Percentiles rank a stretch among this genome's conserved stretches.
Evolutionary conservation across 208 protist species (phyloP).

Genomic region (Leishmania lainsoni): DNA sequence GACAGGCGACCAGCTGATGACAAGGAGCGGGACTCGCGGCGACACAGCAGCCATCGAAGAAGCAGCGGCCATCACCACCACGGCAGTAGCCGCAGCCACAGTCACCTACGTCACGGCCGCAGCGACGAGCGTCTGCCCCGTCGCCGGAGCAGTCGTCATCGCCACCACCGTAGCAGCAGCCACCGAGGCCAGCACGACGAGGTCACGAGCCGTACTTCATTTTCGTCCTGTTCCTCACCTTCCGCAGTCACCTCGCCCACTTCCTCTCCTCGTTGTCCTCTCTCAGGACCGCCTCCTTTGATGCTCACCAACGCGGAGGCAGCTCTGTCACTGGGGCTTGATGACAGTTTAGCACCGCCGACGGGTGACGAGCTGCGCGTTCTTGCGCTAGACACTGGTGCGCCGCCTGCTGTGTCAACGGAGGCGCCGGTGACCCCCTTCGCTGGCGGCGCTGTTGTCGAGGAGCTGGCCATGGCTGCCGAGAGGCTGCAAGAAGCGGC

Average conservation of each 20-base stretch:
- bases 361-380: conserved; percentile 6
- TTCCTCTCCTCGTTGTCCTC: background rate
- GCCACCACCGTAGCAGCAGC: conserved; percentile 4
- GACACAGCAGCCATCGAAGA: background rate
- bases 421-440: background rate
- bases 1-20: background rate
- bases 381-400: conserved; percentile 1
- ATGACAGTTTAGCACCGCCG: background rate
- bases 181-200: conserved; percentile 2
- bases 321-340: conserved; percentile 5
- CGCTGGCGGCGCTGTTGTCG: background rate
- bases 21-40: conserved; percentile 2
- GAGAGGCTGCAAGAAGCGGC: background rate
- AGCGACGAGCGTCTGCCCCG: conserved; percentile 2
- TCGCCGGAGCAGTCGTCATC: conserved; percentile 15
- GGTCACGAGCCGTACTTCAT: background rate
- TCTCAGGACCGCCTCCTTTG: background rate
- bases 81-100: conserved; percentile 13
- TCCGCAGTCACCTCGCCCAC: background rate
- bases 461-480: background rate
- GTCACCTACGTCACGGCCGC: conserved; percentile 18
- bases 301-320: background rate
- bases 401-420: background rate
- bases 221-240: background rate
- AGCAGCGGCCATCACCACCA: background rate